Percentiles rank a stretch among this genome's conserved stretches.
Evolutionary conservation across 345 rosid genomes (phyloP).

Genomic region (Jatropha curcas): DNA sequence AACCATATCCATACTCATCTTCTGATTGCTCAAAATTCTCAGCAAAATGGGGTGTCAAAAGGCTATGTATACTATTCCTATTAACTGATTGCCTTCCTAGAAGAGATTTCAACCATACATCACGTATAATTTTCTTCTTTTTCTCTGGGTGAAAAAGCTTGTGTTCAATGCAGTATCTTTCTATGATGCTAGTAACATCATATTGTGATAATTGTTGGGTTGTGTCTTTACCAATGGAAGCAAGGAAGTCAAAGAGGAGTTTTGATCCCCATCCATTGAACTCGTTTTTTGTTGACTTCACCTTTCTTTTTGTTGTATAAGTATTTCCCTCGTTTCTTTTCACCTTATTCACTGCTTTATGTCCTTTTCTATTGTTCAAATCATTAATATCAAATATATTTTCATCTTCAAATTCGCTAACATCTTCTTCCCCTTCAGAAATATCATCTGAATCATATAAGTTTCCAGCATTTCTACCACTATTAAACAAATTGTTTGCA

Average conservation of each 20-base stretch:
- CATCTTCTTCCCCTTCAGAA: slow-evolving; percentile 19
- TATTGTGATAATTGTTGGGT: slow-evolving; percentile 33
- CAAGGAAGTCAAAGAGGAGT: slow-evolving; percentile 44
- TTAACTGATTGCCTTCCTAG: slow-evolving; percentile 42
- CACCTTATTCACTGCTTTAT: slow-evolving; percentile 10
- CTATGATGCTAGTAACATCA: slow-evolving; percentile 35
- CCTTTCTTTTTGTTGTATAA: neutral
- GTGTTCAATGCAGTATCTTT: slow-evolving; percentile 36
- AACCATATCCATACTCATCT: slow-evolving; percentile 21
- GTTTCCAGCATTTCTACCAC: slow-evolving; percentile 7
- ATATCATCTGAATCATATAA: slow-evolving; percentile 13
- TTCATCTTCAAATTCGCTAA: slow-evolving; percentile 25
- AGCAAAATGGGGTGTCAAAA: slow-evolving; percentile 40
- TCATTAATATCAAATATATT: slow-evolving; percentile 25
- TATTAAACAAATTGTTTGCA: slow-evolving; percentile 31
- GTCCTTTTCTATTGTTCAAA: neutral
- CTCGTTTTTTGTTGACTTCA: slow-evolving; percentile 25
- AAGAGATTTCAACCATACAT: slow-evolving; percentile 41
- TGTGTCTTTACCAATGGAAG: slow-evolving; percentile 41
- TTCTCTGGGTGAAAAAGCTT: slow-evolving; percentile 39
- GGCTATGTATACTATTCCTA: slow-evolving; percentile 34
- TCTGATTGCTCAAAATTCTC: slow-evolving; percentile 36
- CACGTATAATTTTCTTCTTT: slow-evolving; percentile 46
- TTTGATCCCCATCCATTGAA: slow-evolving; percentile 58
- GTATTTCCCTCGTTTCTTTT: slow-evolving; percentile 16